phyloP scores from a whole-genome alignment of 192 early-diverging fungal genomes.

The Backusella tarrabulga region DNA sequence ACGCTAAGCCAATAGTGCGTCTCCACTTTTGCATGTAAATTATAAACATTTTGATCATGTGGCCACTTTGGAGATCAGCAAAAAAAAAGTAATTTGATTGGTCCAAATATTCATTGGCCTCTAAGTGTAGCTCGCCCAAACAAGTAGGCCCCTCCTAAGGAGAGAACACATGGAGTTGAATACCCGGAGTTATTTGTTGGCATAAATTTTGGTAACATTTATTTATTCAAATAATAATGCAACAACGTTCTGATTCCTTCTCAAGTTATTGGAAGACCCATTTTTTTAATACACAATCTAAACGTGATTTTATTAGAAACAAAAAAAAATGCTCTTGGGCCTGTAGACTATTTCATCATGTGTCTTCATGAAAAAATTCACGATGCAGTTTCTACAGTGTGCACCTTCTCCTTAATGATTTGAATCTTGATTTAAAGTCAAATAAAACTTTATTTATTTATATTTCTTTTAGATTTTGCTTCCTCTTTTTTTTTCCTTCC shows the following conservation, averaged over 20 bases:
- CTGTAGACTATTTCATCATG: neutral
- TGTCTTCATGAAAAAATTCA: neutral
- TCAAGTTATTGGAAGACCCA: neutral
- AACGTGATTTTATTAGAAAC: neutral
- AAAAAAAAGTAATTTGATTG: neutral
- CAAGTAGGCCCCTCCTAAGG: neutral
- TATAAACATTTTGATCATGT: neutral
- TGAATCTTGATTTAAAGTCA: neutral
- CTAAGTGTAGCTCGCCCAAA: neutral
- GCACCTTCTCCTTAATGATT: neutral
- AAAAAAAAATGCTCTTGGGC: neutral
- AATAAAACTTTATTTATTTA: slow-evolving; percentile 12
- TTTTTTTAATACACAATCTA: neutral
- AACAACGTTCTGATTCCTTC: neutral
- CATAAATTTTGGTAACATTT: slow-evolving; percentile 2
- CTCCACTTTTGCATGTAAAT: neutral
- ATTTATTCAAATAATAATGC: neutral
- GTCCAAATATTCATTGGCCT: neutral
- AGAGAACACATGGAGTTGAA: slow-evolving; percentile 3
- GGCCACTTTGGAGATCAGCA: neutral
- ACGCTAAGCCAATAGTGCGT: neutral
- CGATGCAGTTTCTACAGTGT: neutral
- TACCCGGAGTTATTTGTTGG: neutral
- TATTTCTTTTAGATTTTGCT: slow-evolving; percentile 7
- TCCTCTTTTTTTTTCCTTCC: neutral